Evolutionary conservation across 2,329 filamentous ascomycete species (phyloP).

Genomic region (Alternaria triticimaculans): DNA sequence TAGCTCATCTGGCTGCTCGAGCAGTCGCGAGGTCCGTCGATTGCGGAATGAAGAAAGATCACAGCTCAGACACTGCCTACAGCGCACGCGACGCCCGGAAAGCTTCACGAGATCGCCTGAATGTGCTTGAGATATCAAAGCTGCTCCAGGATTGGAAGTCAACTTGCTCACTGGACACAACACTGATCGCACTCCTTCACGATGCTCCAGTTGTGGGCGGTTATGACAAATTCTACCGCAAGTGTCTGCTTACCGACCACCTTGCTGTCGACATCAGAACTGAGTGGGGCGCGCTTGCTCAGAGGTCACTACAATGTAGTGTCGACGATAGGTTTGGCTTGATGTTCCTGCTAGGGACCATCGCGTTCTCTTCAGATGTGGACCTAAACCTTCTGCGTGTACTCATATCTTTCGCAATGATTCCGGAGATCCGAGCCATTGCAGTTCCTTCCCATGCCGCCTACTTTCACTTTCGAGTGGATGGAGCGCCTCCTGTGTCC

Average conservation of each 20-base stretch:
- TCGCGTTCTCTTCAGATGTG: constrained; percentile 52
- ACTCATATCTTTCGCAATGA: constrained; percentile 55
- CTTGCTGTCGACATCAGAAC: constrained; percentile 47
- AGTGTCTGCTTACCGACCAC: constrained; percentile 49
- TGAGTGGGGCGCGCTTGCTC: constrained; percentile 56
- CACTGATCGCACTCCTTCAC: constrained; percentile 34
- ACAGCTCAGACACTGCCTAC: constrained; percentile 14
- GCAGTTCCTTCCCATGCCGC: constrained; percentile 14
- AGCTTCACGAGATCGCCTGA: neutral
- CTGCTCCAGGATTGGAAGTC: constrained; percentile 18
- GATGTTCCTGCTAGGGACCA: constrained; percentile 55
- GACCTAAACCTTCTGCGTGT: constrained; percentile 53
- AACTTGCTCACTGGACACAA: constrained; percentile 2
- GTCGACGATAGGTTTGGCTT: constrained; percentile 43
- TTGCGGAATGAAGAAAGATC: neutral
- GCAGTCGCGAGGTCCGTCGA: constrained; percentile 10
- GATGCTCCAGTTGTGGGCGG: constrained; percentile 50
- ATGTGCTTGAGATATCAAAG: constrained; percentile 18
- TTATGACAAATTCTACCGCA: constrained; percentile 42
- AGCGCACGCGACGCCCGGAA: constrained; percentile 17
- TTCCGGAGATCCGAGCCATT: constrained; percentile 47
- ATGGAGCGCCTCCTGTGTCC: constrained; percentile 36
- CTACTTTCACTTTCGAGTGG: constrained; percentile 44
- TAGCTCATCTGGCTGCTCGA: constrained; percentile 27
- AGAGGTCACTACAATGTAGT: constrained; percentile 40